Evolutionary conservation across 768 basidiomycete species (phyloP).

Genomic region (Holtermannia corniformis): DNA sequence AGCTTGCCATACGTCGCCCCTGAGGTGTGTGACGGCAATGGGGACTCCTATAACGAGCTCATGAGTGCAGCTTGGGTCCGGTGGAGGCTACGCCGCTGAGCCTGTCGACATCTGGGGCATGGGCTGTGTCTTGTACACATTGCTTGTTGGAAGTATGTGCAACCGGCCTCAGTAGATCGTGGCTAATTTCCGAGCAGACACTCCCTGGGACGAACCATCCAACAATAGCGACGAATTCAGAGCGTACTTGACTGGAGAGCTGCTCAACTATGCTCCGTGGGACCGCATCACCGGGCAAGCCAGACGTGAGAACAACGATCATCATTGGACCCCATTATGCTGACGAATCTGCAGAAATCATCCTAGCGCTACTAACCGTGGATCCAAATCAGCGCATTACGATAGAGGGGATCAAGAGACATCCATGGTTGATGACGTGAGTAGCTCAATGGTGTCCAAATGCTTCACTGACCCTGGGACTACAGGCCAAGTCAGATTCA

Average conservation of each 20-base stretch:
- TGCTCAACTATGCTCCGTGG: slow-evolving; percentile 74
- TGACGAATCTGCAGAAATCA: slow-evolving; percentile 49
- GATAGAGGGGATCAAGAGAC: slow-evolving; percentile 50
- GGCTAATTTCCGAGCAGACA: slow-evolving; percentile 54
- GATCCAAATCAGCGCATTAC: slow-evolving; percentile 61
- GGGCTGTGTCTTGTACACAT: slow-evolving; percentile 85
- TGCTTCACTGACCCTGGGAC: slow-evolving; percentile 2
- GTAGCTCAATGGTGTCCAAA: slow-evolving; percentile 10
- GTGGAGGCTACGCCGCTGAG: slow-evolving; percentile 70
- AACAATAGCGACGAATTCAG: slow-evolving; percentile 63
- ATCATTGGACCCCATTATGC: background rate
- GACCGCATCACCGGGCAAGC: slow-evolving; percentile 52
- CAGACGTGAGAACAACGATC: slow-evolving; percentile 49
- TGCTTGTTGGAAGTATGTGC: slow-evolving; percentile 74
- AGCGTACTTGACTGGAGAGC: slow-evolving; percentile 63
- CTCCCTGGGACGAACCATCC: slow-evolving; percentile 96
- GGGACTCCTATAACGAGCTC: slow-evolving; percentile 5
- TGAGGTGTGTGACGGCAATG: slow-evolving; percentile 51
- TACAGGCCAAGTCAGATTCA: slow-evolving; percentile 58
- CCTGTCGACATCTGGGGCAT: slow-evolving; percentile 94
- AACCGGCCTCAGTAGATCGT: background rate
- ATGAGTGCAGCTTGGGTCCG: slow-evolving; percentile 52
- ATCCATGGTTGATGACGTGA: slow-evolving; percentile 70
- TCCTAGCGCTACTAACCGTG: slow-evolving; percentile 64
- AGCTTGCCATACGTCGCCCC: slow-evolving; percentile 92